Evolutionary conservation across 768 basidiomycete genomes (phyloP), one percentile per base, ranked within the genome.

Genomic region (Tylopilus sp.): DNA sequence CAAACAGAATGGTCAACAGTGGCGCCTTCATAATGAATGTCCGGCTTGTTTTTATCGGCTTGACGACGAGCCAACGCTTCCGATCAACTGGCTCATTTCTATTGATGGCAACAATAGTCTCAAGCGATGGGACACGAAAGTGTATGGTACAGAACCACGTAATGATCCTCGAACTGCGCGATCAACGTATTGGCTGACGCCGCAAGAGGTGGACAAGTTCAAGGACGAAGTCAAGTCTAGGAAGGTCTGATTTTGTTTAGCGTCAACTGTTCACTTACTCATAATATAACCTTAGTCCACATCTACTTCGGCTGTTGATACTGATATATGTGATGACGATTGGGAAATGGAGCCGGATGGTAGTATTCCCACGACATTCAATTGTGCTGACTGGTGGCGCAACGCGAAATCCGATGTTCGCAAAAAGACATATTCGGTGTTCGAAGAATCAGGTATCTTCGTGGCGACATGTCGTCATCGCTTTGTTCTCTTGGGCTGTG

Each of bases 61-160:
- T 0, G n/a, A 48, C 2, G 48, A 56, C 36, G 44, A 63, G 16
- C 56, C 38, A 0, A 6, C 10, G 0, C 48, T 62, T 0, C 3
- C 31, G 3, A 55, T 60, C 16, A 12, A 12, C 3, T 55, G 45
- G 36, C 31, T 58, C 0, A 30, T 38, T 24, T 44, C 46, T 0
- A 49, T 63, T 28, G 54, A 63, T 3, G 44, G 59, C 2, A 45
- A 45, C 21, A 45, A 33, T 10, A 45, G 30, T n/a, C 26, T 44
- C 17, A 44, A 44, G n/a, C n/a, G 6, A 16, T 41, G 40, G 40
- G 21, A 41, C n/a, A n/a, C n/a, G n/a, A n/a, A n/a, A n/a, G n/a
- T n/a, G n/a, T 41, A 36, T 36, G 34, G 34, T n/a, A 36, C 8
- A n/a, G n/a, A n/a, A n/a, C 16, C 34, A 16, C 3, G 34, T 17